Base-by-base conservation (phyloP, 1,284 basidiomycete species). In the Veloboletus limbatus region DNA sequence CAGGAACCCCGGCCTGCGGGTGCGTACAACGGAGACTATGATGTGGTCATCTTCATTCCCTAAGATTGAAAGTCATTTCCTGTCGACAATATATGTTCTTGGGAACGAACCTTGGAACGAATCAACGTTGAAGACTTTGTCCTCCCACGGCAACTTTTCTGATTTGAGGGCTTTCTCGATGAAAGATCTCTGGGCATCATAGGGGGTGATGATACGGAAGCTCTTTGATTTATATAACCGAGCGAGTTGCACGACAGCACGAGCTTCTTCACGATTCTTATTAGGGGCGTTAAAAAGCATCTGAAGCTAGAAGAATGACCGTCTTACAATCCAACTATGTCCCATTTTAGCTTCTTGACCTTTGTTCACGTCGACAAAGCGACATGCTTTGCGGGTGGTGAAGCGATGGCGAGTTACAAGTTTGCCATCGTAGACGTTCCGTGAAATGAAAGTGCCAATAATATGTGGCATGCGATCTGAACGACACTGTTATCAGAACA, bases 41-140 rank as follows among this genome's bases (percentile, higher is more conserved):
- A 85, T 80, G 37, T 76, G 73, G 42, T 84, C 70, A 28, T 69
- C 67, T 48, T 69, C 59, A 31, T 68, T 65, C 17, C 58, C 63
- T 68, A 50, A 11, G 47, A 33, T 24, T 36, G 27, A 38, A 21
- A 32, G 42, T 59, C 34, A 63, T 47, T 40, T n/a, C 40, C 45
- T 34, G 46, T 56, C 41, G 9, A 54, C 30, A 9, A 45, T 58
- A 40, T 56, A 67, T 14, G 20, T 45, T 42, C 43, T 32, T 49
- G 26, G 49, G 20, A 65, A 56, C 53, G 10, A 47, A 75, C 81
- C 79, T 76, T 82, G 81, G 49, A 81, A 85, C 20, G 79, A 78
- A 60, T 82, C 80, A 18, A 85, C 78, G 69, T 76, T 77, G 59
- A 81, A 82, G 44, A 75, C 77, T 39, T 74, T 82, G 56, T 82